Evolutionary conservation across 139 green algal genomes (phyloP), one percentile per base, ranked within the genome.

Genomic region (Medakamo hakoo): DNA sequence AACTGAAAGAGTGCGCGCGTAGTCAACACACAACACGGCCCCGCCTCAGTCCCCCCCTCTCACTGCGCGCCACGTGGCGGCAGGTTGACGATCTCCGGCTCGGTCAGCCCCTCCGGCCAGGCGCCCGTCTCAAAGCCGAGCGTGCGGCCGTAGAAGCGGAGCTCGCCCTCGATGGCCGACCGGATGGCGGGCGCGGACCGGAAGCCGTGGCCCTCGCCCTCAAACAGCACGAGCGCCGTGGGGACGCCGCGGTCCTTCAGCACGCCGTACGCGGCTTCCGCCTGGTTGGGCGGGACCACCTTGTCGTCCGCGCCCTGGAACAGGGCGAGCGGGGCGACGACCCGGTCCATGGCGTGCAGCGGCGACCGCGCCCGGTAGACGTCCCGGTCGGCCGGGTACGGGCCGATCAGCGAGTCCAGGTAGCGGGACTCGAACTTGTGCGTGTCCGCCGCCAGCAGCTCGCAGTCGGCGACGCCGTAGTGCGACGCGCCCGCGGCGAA

Each of bases 121-220:
- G 0, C 68, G 69, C 68, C 26, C 5, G 80, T 66, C 2, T 57
- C 55, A 67, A 90, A 89, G 25, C 78, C 78, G 40, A 88, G 69
- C 22, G 75, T 76, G n/a, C 68, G 63, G 3, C 73, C 76, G 40
- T 86, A 93, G 63, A 93, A 93, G 73, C 70, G 84, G 4, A 92
- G 60, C 73, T 93, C 80, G 3, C 77, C 78, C 25, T 93, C 85
- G 28, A 92, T 69, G 0, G 84, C 73, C 1, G 64, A 71, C 26
- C 65, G 63, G 57, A 78, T 75, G 23, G 73, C 67, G 25, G 57
- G 29, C 19, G 71, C 72, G 49, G 75, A 63, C 0, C 85, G 63
- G 77, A 94, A 94, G 29, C 86, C 86, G 60, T 94, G 86, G 63
- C 90, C 77, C 72, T 94, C 86, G 3, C 84, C 80, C 73, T 80